Evolutionary conservation across 495 filamentous ascomycete species (phyloP).

Genomic region (Aspergillus conjunctus): DNA sequence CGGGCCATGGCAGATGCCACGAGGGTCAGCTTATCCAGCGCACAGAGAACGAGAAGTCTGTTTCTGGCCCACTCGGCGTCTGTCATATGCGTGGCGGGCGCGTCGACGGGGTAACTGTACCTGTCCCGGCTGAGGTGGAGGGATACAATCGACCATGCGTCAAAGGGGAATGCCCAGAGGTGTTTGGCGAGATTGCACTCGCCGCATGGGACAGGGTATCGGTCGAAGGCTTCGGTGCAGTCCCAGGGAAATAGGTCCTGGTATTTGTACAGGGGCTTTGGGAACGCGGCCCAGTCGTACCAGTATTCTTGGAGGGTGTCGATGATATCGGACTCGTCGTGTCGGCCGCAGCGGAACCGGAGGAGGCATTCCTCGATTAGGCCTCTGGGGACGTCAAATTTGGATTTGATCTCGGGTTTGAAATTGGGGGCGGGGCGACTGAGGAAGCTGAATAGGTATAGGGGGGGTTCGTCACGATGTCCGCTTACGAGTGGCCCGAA

Average conservation of each 20-base stretch:
- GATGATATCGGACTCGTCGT: constrained; percentile 42
- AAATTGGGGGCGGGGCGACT: constrained; percentile 24
- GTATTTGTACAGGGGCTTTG: constrained; percentile 32
- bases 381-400: constrained; percentile 40
- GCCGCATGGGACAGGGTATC: constrained; percentile 32
- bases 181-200: constrained; percentile 45
- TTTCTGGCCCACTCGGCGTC: constrained; percentile 33
- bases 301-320: constrained; percentile 45
- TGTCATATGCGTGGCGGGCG: constrained; percentile 11
- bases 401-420: constrained; percentile 22
- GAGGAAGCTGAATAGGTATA: constrained; percentile 44
- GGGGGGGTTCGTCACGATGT: not conserved
- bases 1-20: constrained; percentile 35
- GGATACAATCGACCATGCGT: constrained; percentile 41
- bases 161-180: constrained; percentile 46
- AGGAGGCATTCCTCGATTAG: constrained; percentile 46
- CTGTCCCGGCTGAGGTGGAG: constrained; percentile 33
- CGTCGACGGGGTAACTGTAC: constrained; percentile 25
- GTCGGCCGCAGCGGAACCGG: constrained; percentile 29
- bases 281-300: constrained; percentile 46
- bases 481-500: constrained; percentile 33
- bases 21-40: constrained; percentile 27
- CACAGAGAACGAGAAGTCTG: constrained; percentile 35
- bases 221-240: constrained; percentile 44
- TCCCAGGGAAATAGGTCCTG: constrained; percentile 46